Percentiles rank a stretch among this genome's conserved stretches.
phyloP scores from a whole-genome alignment of 129 eudicot species.

The Pseudognaphalium luteoalbum region DNA sequence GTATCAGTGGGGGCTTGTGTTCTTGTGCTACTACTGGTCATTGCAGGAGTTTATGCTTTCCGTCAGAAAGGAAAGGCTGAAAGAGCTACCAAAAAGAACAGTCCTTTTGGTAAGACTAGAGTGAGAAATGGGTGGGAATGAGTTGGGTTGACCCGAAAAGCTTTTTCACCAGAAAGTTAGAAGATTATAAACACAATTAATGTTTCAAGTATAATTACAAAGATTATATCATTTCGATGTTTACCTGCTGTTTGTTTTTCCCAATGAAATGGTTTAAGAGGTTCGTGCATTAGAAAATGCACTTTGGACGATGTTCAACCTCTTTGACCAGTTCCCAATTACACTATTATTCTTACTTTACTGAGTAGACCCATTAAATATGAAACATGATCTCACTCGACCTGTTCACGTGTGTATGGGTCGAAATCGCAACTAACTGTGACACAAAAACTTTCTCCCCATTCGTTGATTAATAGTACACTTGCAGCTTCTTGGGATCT shows the following conservation, averaged over 20 bases:
- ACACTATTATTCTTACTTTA: too few relatives aligned
- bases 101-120: constrained; percentile 59
- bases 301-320: neutral
- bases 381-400: too few relatives aligned
- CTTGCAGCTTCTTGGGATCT: constrained; percentile 75
- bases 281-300: neutral
- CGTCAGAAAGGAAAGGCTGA: constrained; percentile 77
- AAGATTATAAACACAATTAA: neutral
- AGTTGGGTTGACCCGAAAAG: neutral
- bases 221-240: neutral
- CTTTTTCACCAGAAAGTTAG: neutral
- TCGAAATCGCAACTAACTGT: neutral
- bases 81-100: constrained; percentile 48
- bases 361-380: too few relatives aligned
- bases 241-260: too few relatives aligned
- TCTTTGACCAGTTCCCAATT: neutral
- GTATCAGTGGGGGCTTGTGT: constrained; percentile 66
- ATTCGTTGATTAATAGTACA: neutral
- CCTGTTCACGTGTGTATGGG: neutral
- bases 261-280: neutral
- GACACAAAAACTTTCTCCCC: neutral
- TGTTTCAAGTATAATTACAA: neutral
- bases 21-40: constrained; percentile 48
- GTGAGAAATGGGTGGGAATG: neutral
- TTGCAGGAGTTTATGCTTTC: constrained; percentile 69